Percentiles rank a stretch among this genome's conserved stretches.
Evolutionary conservation across 805 yeast species (phyloP).

Genomic region (Sugiyamaella americana): DNA sequence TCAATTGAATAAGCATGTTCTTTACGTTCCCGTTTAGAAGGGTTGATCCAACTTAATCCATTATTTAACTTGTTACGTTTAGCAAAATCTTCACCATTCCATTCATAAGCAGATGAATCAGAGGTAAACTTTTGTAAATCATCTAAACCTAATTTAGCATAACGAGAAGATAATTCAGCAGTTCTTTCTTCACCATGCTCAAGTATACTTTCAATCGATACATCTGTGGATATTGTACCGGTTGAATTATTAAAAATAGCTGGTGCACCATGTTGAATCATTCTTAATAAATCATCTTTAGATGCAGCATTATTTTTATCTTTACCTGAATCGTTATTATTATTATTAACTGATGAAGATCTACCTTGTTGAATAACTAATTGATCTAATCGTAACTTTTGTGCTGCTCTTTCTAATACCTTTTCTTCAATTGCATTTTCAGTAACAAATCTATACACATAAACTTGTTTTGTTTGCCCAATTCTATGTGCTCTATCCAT

Average conservation of each 20-base stretch:
- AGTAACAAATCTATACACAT: constrained; percentile 85
- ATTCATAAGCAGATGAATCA: constrained; percentile 78
- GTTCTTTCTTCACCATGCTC: constrained; percentile 79
- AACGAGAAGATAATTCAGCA: constrained; percentile 68
- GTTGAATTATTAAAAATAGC: constrained; percentile 59
- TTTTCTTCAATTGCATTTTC: constrained; percentile 97
- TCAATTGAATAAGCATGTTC: constrained; percentile 74
- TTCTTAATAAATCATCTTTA: constrained; percentile 81
- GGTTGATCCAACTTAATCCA: constrained; percentile 66
- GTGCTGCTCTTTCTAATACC: constrained; percentile 92
- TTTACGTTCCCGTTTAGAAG: constrained; percentile 52
- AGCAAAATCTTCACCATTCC: constrained; percentile 86
- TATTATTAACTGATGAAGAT: background rate
- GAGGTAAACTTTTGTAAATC: constrained; percentile 89
- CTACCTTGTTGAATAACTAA: constrained; percentile 92
- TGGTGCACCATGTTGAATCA: constrained; percentile 96
- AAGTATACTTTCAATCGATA: constrained; percentile 66
- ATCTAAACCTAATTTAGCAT: constrained; percentile 79
- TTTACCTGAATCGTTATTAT: constrained; percentile 24
- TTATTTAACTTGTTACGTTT: constrained; percentile 33
- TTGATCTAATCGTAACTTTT: constrained; percentile 85
- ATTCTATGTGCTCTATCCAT: constrained; percentile 98
- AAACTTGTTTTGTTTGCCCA: constrained; percentile 93
- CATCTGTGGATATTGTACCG: constrained; percentile 23
- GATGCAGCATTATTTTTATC: constrained; percentile 32